phyloP scores from a whole-genome alignment of 2,329 filamentous ascomycete genomes.

The Fonsecaea pedrosoi region DNA sequence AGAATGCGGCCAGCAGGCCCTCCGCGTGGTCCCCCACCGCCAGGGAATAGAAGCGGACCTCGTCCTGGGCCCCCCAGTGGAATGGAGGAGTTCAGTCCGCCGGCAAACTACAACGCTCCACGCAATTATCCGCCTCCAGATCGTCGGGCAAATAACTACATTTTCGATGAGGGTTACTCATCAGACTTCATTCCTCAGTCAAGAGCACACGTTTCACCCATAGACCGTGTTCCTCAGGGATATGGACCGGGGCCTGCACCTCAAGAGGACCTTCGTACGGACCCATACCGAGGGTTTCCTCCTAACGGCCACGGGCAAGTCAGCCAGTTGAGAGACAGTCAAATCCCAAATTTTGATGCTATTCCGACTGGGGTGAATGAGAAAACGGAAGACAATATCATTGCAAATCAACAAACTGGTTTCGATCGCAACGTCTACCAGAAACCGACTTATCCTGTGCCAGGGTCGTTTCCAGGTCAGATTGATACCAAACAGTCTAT shows the following conservation, averaged over 20 bases:
- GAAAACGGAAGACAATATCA: constrained; percentile 29
- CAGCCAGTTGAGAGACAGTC: constrained; percentile 50
- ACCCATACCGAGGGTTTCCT: constrained; percentile 13
- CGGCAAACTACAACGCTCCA: constrained; percentile 2
- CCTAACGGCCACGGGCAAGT: constrained; percentile 40
- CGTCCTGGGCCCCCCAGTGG: constrained; percentile 14
- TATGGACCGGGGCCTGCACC: constrained; percentile 16
- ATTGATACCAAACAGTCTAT: constrained; percentile 48
- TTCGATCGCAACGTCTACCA: constrained; percentile 41
- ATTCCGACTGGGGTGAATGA: constrained; percentile 43
- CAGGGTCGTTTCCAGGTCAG: constrained; percentile 23
- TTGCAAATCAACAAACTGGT: constrained; percentile 25
- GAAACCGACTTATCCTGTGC: constrained; percentile 41
- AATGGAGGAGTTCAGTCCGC: constrained; percentile 17
- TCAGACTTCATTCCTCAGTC: constrained; percentile 30
- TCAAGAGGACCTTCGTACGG: constrained; percentile 13
- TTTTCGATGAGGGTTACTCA: constrained; percentile 24
- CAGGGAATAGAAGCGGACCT: constrained; percentile 17
- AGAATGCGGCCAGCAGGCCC: constrained; percentile 18
- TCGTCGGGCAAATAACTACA: constrained; percentile 18
- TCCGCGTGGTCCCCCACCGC: constrained; percentile 22
- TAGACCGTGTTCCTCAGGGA: constrained; percentile 56
- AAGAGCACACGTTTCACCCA: constrained; percentile 28
- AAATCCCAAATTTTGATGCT: constrained; percentile 70
- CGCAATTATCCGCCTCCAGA: constrained; percentile 9